Base-by-base conservation (phyloP, 345 rosid species). In the Psidium friedrichsthalianum region DNA sequence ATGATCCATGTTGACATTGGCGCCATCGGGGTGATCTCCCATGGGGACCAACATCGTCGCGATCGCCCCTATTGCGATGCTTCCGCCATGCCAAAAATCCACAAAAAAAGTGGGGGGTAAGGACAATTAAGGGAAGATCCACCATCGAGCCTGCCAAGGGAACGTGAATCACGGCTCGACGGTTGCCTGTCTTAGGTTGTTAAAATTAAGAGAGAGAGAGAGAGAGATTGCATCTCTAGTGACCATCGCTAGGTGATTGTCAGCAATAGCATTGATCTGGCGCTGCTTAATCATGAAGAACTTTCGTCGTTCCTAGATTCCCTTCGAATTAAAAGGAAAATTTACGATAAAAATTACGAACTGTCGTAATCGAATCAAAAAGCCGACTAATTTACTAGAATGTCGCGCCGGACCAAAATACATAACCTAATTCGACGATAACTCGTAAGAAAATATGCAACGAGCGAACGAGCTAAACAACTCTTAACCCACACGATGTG, bases 241-340 rank as follows among this genome's bases (percentile, higher is more conserved):
- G 16, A 58, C 32, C 40, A 14, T 10, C 1, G 5, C 2, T n/a
- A 0, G 1, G 4, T 16, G 14, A 59, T 1, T 59, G 0, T 0
- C 1, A 27, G 36, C 4, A 13, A 36, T 36, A 36, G 15, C 5
- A 0, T 13, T n/a, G 18, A 6, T 58, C 16, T 0, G 6, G 6
- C 6, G 8, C 6, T 61, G 1, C 42, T 61, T 8, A 16, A 8
- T 11, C 76, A 64, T 0, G 6, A 8, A 32, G 10, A 15, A 16
- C 76, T 64, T 32, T 61, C 11, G 18, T 9, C 40, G 24, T 69
- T 42, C 76, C 21, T 6, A 61, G 11, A 15, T 64, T 64, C 3
- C 20, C 2, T 14, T 15, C 0, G 0, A 64, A 10, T 6, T 20
- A 0, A 29, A 32, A 64, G 32, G 6, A 16, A 29, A 29, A 64